phyloP scores from a whole-genome alignment of 495 filamentous ascomycete species.

The Aspergillus sclerotiicarbonarius region DNA sequence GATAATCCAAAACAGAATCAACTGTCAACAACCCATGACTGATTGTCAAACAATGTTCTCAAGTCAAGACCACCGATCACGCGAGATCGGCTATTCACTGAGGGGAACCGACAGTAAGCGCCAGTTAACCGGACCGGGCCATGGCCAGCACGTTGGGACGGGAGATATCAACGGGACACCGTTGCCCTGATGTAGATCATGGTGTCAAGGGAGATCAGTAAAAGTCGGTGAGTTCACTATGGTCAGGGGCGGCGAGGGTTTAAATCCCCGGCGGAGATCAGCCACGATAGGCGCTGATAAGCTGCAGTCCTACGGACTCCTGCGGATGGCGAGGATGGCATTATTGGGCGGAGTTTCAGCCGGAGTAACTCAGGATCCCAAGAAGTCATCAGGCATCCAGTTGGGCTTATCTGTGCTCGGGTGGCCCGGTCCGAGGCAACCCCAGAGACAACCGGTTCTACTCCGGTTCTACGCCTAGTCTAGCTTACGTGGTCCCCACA shows the following conservation, averaged over 20 bases:
- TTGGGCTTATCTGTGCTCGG: no score
- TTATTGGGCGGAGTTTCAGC: not conserved
- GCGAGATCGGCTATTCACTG: slow-evolving; percentile 8
- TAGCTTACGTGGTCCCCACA: no score
- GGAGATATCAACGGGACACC: slow-evolving; percentile 4
- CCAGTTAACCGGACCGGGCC: slow-evolving; percentile 4
- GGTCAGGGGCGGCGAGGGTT: not conserved
- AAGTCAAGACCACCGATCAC: not conserved
- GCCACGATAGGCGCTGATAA: not conserved
- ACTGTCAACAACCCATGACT: slow-evolving; percentile 17
- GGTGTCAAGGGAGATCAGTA: not conserved
- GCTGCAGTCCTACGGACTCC: not conserved
- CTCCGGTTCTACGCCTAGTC: no score
- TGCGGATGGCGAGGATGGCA: not conserved
- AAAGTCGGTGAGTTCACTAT: slow-evolving; percentile 22
- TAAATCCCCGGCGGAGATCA: not conserved
- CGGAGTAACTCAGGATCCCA: not conserved
- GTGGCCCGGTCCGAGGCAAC: no score
- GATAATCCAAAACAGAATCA: not conserved
- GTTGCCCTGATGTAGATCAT: not conserved
- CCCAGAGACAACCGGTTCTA: no score
- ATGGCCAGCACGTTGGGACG: slow-evolving; percentile 4
- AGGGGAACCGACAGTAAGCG: slow-evolving; percentile 20
- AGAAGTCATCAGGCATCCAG: no score
- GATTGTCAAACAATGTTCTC: not conserved